Conservation (phyloP, 1,139 yeast genomes). For the Suzukiozyma palmioleophila region DNA sequence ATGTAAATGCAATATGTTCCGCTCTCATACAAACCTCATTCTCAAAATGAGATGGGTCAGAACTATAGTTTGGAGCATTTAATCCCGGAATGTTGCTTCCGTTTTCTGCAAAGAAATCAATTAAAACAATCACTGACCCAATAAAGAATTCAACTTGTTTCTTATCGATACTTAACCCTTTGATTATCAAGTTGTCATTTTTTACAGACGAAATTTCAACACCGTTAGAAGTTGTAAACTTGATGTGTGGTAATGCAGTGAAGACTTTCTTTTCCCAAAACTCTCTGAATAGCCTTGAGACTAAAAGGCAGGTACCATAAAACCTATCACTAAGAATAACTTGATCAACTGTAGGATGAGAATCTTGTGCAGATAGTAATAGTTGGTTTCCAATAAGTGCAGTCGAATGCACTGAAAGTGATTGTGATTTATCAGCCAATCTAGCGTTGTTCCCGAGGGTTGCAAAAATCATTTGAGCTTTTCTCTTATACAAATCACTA, state of each 20-base stretch:
- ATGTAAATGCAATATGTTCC: conserved; percentile 83
- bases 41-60: conserved; percentile 45
- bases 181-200: conserved; percentile 40
- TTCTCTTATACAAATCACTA: conserved; percentile 43
- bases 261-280: conserved; percentile 77
- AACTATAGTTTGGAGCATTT: conserved; percentile 44
- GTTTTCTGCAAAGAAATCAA: conserved; percentile 53
- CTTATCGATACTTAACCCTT: conserved; percentile 47
- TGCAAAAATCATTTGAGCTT: conserved; percentile 49
- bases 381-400: conserved; percentile 14
- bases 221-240: conserved; percentile 32
- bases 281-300: conserved; percentile 73
- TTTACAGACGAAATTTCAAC: conserved; percentile 42
- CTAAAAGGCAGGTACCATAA: conserved; percentile 80
- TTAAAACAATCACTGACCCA: conserved; percentile 60
- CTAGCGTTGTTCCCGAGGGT: conserved; percentile 55
- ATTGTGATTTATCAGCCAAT: conserved; percentile 29
- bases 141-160: conserved; percentile 59
- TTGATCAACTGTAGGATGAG: conserved; percentile 52
- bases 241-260: conserved; percentile 40
- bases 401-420: conserved; percentile 7
- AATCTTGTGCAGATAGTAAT: conserved; percentile 10
- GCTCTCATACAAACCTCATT: conserved; percentile 80
- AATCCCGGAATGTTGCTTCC: conserved; percentile 65
- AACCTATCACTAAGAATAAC: conserved; percentile 88